These are phyloP conservation scores for Chaetomiaceae sp. DNA, from an alignment of 2,329 filamentous ascomycete genomes.

Conservation along the genomic window DNA sequence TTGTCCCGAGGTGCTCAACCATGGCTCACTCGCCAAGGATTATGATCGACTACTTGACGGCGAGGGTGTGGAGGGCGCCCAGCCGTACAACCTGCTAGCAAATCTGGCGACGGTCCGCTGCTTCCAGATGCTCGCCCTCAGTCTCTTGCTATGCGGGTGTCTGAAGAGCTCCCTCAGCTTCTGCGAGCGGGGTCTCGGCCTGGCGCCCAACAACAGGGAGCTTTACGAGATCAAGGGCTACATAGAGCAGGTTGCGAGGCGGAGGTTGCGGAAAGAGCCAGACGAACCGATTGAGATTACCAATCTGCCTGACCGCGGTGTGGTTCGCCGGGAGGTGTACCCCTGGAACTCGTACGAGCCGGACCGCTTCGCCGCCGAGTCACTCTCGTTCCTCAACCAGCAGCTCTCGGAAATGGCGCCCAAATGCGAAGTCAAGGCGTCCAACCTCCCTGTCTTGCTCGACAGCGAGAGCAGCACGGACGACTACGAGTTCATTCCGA, in stretches of 20 bases:
- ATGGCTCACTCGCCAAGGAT: conserved; percentile 37
- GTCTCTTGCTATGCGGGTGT: conserved; percentile 59
- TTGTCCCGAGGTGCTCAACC: conserved; percentile 40
- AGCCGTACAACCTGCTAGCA: conserved; percentile 37
- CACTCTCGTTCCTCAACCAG: conserved; percentile 65
- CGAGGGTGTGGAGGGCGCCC: conserved; percentile 30
- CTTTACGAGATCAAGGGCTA: conserved; percentile 48
- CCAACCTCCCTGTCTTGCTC: conserved; percentile 67
- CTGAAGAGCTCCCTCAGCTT: conserved; percentile 62
- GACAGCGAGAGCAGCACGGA: conserved; percentile 47
- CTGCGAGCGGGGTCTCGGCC: conserved; percentile 52
- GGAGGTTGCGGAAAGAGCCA: conserved; percentile 40
- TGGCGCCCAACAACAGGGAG: conserved; percentile 49
- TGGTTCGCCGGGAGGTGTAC: conserved; percentile 65
- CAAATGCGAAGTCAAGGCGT: conserved; percentile 72
- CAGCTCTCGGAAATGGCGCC: conserved; percentile 65
- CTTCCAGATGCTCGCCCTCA: conserved; percentile 53
- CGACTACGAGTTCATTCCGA: conserved; percentile 45
- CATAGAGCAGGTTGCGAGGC: conserved; percentile 47
- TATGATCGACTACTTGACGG: conserved; percentile 30
- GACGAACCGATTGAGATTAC: conserved; percentile 43
- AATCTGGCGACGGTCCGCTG: conserved; percentile 48
- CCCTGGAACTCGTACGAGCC: conserved; percentile 64
- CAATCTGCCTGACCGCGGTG: conserved; percentile 61
- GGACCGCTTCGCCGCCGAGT: conserved; percentile 63